Evolutionary conservation across 163 green algal genomes (phyloP).

Genomic region (Chlorella variabilis): DNA sequence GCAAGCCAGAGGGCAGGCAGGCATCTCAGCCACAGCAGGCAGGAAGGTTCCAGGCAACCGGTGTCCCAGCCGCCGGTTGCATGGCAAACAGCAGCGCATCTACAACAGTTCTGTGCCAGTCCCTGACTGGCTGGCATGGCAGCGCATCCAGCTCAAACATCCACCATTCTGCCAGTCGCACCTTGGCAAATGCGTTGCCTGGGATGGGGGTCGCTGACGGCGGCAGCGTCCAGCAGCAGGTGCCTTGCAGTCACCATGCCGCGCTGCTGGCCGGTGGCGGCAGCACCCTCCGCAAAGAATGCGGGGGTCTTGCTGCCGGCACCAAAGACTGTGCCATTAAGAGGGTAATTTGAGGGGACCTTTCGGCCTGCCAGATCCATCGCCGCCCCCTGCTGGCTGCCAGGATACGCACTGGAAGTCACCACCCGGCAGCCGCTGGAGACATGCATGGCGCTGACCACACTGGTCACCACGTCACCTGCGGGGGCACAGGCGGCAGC

Average conservation of each 20-base stretch:
- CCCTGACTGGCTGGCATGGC: too few relatives aligned
- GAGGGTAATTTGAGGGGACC: background rate
- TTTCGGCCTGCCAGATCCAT: background rate
- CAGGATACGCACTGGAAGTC: background rate
- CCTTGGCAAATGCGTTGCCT: background rate
- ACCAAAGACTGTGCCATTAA: background rate
- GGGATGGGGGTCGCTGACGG: background rate
- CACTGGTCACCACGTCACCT: background rate
- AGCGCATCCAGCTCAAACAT: too few relatives aligned
- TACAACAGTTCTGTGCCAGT: too few relatives aligned
- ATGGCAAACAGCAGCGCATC: too few relatives aligned
- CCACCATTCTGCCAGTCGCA: background rate
- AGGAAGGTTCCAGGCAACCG: too few relatives aligned
- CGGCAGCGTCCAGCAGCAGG: background rate
- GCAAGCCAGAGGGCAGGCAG: too few relatives aligned
- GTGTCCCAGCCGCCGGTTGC: too few relatives aligned
- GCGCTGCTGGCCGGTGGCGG: background rate
- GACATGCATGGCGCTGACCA: background rate
- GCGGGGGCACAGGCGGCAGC: background rate
- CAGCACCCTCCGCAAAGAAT: background rate
- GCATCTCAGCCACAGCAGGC: background rate
- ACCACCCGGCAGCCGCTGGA: constrained; percentile 16
- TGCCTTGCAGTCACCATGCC: background rate
- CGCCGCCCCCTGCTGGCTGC: background rate
- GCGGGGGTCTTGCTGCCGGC: background rate